Base-by-base conservation (phyloP, 352 stramenopile species). In the Phytophthora hibernalis region DNA sequence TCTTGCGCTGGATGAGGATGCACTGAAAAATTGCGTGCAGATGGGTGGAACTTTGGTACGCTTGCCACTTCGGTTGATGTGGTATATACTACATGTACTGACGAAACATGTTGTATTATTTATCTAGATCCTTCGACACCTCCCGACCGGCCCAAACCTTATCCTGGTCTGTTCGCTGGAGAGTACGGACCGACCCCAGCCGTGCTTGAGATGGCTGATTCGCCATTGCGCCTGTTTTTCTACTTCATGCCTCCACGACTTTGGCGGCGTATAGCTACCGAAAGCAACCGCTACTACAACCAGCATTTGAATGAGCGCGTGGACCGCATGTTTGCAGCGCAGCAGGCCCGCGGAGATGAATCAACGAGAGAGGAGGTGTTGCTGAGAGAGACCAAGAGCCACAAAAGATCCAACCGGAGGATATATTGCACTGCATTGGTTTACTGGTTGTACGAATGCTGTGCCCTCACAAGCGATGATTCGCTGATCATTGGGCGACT, bases 211-310 rank as follows among this genome's bases (percentile, higher is more conserved):
- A 30, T 13, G 18, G 50, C 63, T 1, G 55, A 62, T 2, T 71
- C 50, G 5, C 63, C 50, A 0, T 22, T 63, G 1, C 31, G 52
- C 3, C 16, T 62, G 4, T 67, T 72, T 16, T 59, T 61, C 12
- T 49, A 53, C 18, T 72, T 66, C 22, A 42, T 56, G 44, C 62
- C 62, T 0, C 60, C 22, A 1, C 24, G 33, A 8, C 35, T 67
- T 6, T 67, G 56, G 56, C 10, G 35, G 0, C 42, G 40, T 2
- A 56, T 66, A 16, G 56, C 63, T 1, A 31, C 16, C 0, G 63
- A 71, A 16, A 65, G 49, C 18, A 71, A 61, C 18, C 20, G 38
- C 0, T 72, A 72, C 43, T 72, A 51, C 49, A 24, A 57, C 1
- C 50, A 67, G 35, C 35, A 67, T 10, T 31, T 67, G 9, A 61